These are phyloP conservation scores for Penicillium cinerascens DNA, from an alignment of 495 filamentous ascomycete genomes.

Conservation along the genomic window DNA sequence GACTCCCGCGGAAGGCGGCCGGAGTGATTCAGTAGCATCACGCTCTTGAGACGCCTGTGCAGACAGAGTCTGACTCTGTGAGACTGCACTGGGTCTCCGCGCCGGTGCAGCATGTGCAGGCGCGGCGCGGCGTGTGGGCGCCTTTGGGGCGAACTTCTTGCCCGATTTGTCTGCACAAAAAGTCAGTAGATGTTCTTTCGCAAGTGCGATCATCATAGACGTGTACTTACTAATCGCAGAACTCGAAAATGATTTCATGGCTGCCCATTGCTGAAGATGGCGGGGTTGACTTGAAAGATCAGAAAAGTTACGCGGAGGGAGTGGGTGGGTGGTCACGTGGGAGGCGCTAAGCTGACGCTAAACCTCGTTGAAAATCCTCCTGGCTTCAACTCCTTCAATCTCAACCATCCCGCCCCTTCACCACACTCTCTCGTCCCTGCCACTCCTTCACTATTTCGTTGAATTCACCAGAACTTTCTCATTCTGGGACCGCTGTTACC, in stretches of 20 bases:
- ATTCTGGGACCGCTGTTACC: slow-evolving; percentile 9
- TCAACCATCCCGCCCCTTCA: slow-evolving; percentile 25
- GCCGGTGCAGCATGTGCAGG: slow-evolving; percentile 32
- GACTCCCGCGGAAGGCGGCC: slow-evolving; percentile 17
- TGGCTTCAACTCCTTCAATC: slow-evolving; percentile 34
- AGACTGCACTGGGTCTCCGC: slow-evolving; percentile 37
- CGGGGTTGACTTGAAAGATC: slow-evolving; percentile 6
- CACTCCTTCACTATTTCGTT: neutral
- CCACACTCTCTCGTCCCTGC: slow-evolving; percentile 8
- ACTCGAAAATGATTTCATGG: slow-evolving; percentile 54
- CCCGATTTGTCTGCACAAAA: slow-evolving; percentile 47
- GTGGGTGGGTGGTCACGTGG: slow-evolving; percentile 29
- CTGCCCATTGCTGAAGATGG: slow-evolving; percentile 21
- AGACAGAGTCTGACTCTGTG: slow-evolving; percentile 33
- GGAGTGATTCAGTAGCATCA: slow-evolving; percentile 20
- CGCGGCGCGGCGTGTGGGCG: slow-evolving; percentile 43
- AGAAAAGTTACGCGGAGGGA: slow-evolving; percentile 18
- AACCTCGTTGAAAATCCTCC: slow-evolving; percentile 43
- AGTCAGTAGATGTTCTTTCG: slow-evolving; percentile 3
- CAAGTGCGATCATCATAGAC: neutral
- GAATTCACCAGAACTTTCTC: neutral
- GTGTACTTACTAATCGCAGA: slow-evolving; percentile 53
- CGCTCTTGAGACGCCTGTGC: slow-evolving; percentile 28
- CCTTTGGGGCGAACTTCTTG: slow-evolving; percentile 55
- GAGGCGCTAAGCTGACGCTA: slow-evolving; percentile 33